Base-by-base conservation (phyloP, 2,329 filamentous ascomycete species). In the Pezicula rhizophila region DNA sequence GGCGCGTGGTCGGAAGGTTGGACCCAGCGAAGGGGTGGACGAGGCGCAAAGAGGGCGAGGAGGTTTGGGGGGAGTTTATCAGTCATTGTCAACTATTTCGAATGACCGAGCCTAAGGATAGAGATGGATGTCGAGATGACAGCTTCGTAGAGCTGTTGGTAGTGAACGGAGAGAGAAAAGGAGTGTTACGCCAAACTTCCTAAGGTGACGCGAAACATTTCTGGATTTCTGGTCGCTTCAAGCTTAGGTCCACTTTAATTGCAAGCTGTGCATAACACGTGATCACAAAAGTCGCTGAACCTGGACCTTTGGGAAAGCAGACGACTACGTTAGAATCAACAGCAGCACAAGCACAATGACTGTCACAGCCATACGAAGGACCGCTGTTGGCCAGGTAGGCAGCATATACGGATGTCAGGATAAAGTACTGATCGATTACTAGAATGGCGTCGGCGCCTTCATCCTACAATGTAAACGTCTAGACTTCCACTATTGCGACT, bases 361-460 rank as follows among this genome's bases (percentile, higher is more conserved):
- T 52, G 70, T 82, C 58, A 72, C 68, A 64, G 77, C 73, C 51
- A 59, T 82, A 56, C 69, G 73, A 60, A 70, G 73, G 57, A 66
- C 79, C 25, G 76, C 79, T 12, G 66, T 67, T 48, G 74, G 76
- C 65, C 74, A 77, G 66, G 80, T 82, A 72, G 52, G 67, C 53
- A 40, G 23, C 31, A 10, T 14, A 20, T 28, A 17, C 20, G 39
- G 1, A 7, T 12, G 8, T 23, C 45, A 50, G 20, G 17, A 38
- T 25, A 23, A 14, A 34, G 17, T 31, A 47, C 53, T 62, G 46
- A 60, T 40, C n/a, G 25, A 12, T n/a, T 48, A 47, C 5, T 62
- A 97, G 91, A 97, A 99, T 75, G 93, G 93, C 77, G 78, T 97
- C 59, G 92, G 92, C 63, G 88, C 91, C 67, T 97, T 97, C 76